Evolutionary conservation across 768 basidiomycete genomes (phyloP), one percentile per base, ranked within the genome.

Genomic region (Tulasnella sp.): DNA sequence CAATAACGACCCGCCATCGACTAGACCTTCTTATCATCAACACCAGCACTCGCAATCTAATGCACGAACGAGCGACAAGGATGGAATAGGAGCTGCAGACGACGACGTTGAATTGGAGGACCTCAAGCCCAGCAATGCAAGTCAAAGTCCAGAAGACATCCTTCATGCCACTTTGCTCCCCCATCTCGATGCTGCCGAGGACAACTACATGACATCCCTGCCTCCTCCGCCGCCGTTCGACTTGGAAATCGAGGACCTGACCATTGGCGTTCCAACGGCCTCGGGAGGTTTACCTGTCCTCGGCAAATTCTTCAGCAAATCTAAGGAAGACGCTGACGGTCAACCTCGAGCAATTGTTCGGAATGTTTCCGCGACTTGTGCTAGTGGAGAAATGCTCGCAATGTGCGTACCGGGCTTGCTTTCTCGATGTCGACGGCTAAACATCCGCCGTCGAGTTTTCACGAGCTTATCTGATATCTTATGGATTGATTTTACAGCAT

Each of bases 321-420:
- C 26, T 64, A 4, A 62, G 1, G n/a, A 39, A 36, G 63, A 32
- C 12, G 52, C 67, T 35, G 69, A 63, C n/a, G 44, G 67, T 62
- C 52, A 62, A 22, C 39, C 65, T 22, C 74, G 75, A 68, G 73
- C 76, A 72, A 80, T 82, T 44, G 73, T 82, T 17, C 73, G 78
- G 5, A 73, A 77, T 2, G 80, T 80, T 8, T 75, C 72, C 29
- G 77, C 77, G 12, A 74, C 74, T 34, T 81, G 81, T 67, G 64
- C 75, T 19, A 75, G 77, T 29, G 81, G 82, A 11, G 80, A 82
- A 72, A 77, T 82, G n/a, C 72, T 82, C 9, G 82, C 81, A 5
- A 80, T 82, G 81, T 80, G 71, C 73, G 80, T 75, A 59, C 19
- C 26, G 22, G n/a, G n/a, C 29, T n/a, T 64, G 7, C 35, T 4